Evolutionary conservation across 2,329 filamentous ascomycete genomes (phyloP).

Genomic region (Pseudohalonectria lignicola): DNA sequence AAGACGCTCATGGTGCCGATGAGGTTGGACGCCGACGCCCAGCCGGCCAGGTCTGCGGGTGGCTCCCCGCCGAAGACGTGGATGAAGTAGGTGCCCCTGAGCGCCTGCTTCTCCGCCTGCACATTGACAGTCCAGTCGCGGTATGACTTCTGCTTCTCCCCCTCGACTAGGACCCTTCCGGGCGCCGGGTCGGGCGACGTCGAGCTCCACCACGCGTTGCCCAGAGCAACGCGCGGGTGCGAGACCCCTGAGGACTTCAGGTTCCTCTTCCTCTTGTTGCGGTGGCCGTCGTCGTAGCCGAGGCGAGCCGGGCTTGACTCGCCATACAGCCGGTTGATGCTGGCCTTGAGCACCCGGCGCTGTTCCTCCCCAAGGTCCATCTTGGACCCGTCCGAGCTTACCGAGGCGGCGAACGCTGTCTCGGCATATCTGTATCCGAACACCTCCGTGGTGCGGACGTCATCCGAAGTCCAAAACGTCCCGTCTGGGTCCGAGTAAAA

Average conservation of each 20-base stretch:
- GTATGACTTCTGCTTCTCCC: conserved; percentile 23
- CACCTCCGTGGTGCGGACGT: conserved; percentile 42
- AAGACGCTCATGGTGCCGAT: conserved; percentile 53
- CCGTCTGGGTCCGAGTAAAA: conserved; percentile 50
- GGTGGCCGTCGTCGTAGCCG: neutral
- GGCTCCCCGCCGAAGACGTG: conserved; percentile 56
- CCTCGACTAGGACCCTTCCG: conserved; percentile 21
- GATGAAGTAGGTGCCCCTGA: conserved; percentile 51
- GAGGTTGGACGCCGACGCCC: conserved; percentile 41
- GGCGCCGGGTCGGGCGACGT: neutral
- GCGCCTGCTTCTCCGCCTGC: conserved; percentile 45
- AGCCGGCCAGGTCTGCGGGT: conserved; percentile 29
- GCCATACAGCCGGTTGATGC: conserved; percentile 55
- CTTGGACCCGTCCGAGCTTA: too few species aligned
- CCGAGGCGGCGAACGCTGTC: conserved; percentile 27
- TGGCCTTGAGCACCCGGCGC: conserved; percentile 26
- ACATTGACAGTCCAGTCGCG: conserved; percentile 62
- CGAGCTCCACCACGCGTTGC: neutral
- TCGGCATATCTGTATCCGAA: conserved; percentile 73
- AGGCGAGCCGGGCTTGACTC: conserved; percentile 25
- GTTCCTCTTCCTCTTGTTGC: conserved; percentile 6
- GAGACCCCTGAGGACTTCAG: conserved; percentile 2
- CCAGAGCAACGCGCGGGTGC: neutral
- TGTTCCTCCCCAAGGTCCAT: neutral
- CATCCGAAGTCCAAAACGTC: conserved; percentile 58